Evolutionary conservation across 192 early-diverging fungal species (phyloP), one percentile per base, ranked within the genome.

Genomic region (Chytriomyces confervae): DNA sequence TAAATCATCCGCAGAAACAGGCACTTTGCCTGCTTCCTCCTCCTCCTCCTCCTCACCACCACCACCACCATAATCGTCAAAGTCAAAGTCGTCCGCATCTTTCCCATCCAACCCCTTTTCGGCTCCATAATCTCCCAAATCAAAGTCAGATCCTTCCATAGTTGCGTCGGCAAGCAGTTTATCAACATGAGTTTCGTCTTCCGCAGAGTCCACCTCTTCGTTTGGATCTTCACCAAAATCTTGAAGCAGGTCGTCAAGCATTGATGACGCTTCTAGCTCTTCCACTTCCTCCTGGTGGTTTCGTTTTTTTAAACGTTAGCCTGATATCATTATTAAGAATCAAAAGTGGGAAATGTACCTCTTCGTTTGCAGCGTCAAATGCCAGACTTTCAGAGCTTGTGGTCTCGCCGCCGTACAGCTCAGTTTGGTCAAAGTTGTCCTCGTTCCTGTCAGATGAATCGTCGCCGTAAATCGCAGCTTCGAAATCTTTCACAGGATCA

Each of bases 181-280:
- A 60, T 60, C 57, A 60, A 60, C 57, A 60, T 16, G 18, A n/a
- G 57, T n/a, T 60, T n/a, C 57, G 20, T 60, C 57, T n/a, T n/a
- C 57, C 57, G 6, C 20, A 20, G 16, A n/a, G 11, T 65, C 20
- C n/a, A 29, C 63, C n/a, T 65, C 29, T 29, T 65, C 63, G 11
- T 13, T 29, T 29, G 16, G 6, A 5, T 16, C 63, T 16, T 13
- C n/a, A 27, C 27, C 63, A 65, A 36, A 36, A 36, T 36, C 36
- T 36, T 36, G 36, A 36, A 36, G 36, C 36, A 36, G 36, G 36
- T 36, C 36, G 36, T 36, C 36, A 36, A 36, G 36, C 36, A 3
- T 36, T 36, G 36, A 36, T 36, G 36, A 36, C 20, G 57, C 57
- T 60, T 60, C 57, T 60, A 20, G 20, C 16, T 60, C 57, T 7